Percentiles rank a stretch among this genome's conserved stretches.
These are phyloP conservation scores for Fusarium sororula DNA, from an alignment of 2,329 filamentous ascomycete genomes.

Conservation along the genomic window DNA sequence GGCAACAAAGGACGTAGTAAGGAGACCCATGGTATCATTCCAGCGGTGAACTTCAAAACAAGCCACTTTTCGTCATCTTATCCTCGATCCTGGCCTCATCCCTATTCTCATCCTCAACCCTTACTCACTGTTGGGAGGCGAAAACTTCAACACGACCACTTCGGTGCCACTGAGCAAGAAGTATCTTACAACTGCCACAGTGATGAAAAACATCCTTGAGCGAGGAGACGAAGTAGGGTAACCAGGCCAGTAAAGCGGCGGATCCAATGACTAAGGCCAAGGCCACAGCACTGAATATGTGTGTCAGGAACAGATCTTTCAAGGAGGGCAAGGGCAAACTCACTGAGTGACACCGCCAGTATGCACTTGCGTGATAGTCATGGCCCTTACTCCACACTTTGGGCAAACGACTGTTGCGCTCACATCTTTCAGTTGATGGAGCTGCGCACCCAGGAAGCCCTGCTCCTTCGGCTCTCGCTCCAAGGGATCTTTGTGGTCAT, in stretches of 20 bases:
- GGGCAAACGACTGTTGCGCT: constrained; percentile 34
- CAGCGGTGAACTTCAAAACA: not conserved
- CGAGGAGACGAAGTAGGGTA: constrained; percentile 23
- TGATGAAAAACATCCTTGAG: constrained; percentile 38
- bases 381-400: constrained; percentile 4
- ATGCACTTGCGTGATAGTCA: constrained; percentile 16
- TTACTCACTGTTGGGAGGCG: not conserved
- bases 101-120: not conserved
- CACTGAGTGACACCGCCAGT: constrained; percentile 31
- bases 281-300: not conserved
- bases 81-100: not conserved
- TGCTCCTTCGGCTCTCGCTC: not conserved
- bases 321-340: not conserved
- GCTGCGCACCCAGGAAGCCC: constrained; percentile 7
- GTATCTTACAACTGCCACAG: constrained; percentile 31
- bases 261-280: accelerated
- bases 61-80: not conserved
- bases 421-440: constrained; percentile 21
- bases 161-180: constrained; percentile 35
- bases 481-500: not conserved
- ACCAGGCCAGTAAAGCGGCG: not conserved
- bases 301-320: not conserved
- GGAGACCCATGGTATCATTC: constrained; percentile 9
- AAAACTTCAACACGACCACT: constrained; percentile 34
- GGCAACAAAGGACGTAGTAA: not conserved